Conservation (phyloP, 345 rosid genomes). For the Physaria fendleri region DNA sequence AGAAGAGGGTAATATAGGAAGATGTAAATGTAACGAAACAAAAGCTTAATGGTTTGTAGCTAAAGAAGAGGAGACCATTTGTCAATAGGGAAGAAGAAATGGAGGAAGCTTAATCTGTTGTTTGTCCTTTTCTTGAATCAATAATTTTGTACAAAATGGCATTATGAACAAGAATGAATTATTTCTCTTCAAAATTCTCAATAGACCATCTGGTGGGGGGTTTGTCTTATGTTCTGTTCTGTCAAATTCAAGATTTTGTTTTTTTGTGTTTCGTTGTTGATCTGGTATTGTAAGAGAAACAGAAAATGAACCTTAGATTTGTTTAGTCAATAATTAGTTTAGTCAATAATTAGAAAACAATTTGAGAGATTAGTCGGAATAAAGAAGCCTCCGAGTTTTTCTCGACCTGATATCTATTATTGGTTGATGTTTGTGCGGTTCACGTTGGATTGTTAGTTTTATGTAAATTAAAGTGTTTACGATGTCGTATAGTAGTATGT, state of each 20-base stretch:
- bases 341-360: constrained; percentile 28
- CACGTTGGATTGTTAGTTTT: not conserved
- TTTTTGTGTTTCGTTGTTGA: constrained; percentile 5
- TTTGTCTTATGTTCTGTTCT: constrained; percentile 5
- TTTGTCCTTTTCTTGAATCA: constrained; percentile 15
- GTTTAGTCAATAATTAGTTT: constrained; percentile 27
- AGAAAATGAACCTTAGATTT: constrained; percentile 20
- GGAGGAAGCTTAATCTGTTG: not conserved
- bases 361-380: constrained; percentile 17
- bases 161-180: constrained; percentile 2
- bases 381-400: constrained; percentile 2
- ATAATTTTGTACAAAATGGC: not conserved
- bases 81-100: not conserved
- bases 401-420: constrained; percentile 23
- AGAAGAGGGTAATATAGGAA: not conserved
- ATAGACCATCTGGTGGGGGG: not conserved
- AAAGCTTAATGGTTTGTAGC: not conserved
- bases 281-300: constrained; percentile 20
- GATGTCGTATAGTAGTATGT: constrained; percentile 2
- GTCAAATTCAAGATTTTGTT: not conserved
- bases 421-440: constrained; percentile 5
- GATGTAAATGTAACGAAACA: not conserved
- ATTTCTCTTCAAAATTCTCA: not conserved
- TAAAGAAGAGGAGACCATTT: not conserved
- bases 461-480: not conserved